A percentile compares a stretch with the other conserved stretches of the same genome.
phyloP scores from a whole-genome alignment of 106 monocot genomes.

The Posidonia australis region DNA sequence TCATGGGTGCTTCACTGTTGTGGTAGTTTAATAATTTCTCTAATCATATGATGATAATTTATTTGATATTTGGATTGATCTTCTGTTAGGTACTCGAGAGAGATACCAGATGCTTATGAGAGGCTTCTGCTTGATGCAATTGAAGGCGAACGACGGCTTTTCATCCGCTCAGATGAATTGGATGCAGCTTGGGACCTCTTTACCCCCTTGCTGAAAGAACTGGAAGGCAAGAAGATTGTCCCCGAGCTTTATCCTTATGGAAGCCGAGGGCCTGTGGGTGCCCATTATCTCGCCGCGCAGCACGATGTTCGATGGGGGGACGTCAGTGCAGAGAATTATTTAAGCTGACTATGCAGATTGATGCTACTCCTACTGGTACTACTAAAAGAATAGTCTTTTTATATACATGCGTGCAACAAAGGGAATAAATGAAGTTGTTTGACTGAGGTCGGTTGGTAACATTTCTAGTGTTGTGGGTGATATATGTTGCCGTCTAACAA shows the following conservation, averaged over 20 bases:
- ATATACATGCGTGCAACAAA: too few species aligned
- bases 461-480: too few species aligned
- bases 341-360: too few species aligned
- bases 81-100: constrained; percentile 61
- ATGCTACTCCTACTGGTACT: too few species aligned
- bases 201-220: constrained; percentile 68
- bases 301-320: constrained; percentile 88
- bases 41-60: neutral
- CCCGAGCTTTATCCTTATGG: constrained; percentile 93
- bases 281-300: constrained; percentile 77
- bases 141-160: constrained; percentile 88
- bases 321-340: constrained; percentile 41
- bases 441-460: too few species aligned
- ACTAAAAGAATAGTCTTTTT: too few species aligned
- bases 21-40: too few species aligned
- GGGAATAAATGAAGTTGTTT: too few species aligned
- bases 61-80: constrained; percentile 1
- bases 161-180: constrained; percentile 86
- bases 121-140: constrained; percentile 84
- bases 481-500: too few species aligned
- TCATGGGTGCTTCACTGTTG: too few species aligned
- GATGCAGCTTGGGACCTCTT: constrained; percentile 94
- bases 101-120: constrained; percentile 95
- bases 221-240: constrained; percentile 72
- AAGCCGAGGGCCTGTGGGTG: constrained; percentile 71